Conservation (phyloP, 768 basidiomycete genomes). For the Pseudohyphozyma bogoriensis region DNA sequence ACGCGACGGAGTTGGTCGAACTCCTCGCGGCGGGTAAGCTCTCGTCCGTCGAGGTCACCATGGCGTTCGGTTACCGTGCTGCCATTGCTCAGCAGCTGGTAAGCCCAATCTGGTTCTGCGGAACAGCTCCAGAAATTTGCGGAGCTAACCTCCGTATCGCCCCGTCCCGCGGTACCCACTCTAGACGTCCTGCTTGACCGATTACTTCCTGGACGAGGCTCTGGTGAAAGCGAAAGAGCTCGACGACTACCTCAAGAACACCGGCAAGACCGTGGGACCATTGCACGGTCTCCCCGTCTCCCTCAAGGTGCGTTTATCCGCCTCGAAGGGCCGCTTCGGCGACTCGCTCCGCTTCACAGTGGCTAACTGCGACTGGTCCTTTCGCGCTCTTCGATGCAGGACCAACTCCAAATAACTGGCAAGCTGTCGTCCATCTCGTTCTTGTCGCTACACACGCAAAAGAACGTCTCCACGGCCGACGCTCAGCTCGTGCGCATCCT, state of each 20-base stretch:
- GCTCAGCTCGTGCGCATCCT: conserved; percentile 19
- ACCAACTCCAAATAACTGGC: background rate
- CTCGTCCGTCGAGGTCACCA: conserved; percentile 29
- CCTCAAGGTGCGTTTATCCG: conserved; percentile 36
- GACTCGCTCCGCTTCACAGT: too few species aligned
- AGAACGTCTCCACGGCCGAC: background rate
- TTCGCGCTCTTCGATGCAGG: background rate
- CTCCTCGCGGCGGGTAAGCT: background rate
- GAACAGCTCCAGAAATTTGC: background rate
- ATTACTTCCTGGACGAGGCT: conserved; percentile 65
- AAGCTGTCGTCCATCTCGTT: conserved; percentile 7
- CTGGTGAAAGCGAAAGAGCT: conserved; percentile 54
- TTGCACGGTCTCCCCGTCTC: conserved; percentile 40
- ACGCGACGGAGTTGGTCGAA: background rate
- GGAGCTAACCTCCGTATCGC: background rate
- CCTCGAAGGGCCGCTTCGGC: too few species aligned
- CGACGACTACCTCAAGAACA: conserved; percentile 53
- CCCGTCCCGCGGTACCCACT: too few species aligned
- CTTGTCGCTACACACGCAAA: conserved; percentile 5
- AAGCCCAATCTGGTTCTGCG: background rate
- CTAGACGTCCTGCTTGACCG: conserved; percentile 49
- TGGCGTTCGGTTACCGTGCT: conserved; percentile 63
- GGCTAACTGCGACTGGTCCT: too few species aligned
- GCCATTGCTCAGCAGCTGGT: conserved; percentile 69
- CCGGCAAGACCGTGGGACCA: conserved; percentile 48